These are phyloP conservation scores for Tuber calosporum DNA, from an alignment of 495 filamentous ascomycete genomes.

Conservation along the genomic window DNA sequence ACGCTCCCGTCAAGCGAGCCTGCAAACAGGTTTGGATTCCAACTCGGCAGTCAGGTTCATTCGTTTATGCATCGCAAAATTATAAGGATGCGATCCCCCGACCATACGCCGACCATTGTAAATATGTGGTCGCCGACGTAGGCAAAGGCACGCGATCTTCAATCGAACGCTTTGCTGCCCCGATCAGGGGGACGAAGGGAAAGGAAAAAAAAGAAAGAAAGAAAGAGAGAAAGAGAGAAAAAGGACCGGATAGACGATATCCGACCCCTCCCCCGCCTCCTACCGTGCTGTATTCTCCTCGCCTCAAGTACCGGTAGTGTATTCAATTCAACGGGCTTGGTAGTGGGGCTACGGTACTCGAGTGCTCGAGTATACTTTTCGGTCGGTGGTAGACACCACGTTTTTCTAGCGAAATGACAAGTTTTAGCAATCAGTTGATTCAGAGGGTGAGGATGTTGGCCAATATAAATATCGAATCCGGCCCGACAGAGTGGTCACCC, in stretches of 20 bases:
- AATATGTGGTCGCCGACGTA: conserved; percentile 4
- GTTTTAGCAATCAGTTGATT: neutral
- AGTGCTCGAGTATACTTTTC: too few species aligned
- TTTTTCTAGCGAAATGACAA: conserved; percentile 1
- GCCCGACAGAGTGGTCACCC: conserved; percentile 19
- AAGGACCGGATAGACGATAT: neutral
- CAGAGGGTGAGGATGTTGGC: conserved; percentile 8
- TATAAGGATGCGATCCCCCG: conserved; percentile 1
- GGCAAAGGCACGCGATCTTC: neutral
- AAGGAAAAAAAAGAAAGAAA: neutral
- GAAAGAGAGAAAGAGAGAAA: too few species aligned
- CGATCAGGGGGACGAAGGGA: neutral
- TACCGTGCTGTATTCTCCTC: too few species aligned
- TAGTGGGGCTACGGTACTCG: neutral
- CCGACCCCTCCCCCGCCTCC: neutral
- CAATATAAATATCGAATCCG: conserved; percentile 23
- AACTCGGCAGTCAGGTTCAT: neutral
- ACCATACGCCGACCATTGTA: neutral
- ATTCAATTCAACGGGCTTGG: conserved; percentile 6
- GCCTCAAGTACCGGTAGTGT: conserved; percentile 1
- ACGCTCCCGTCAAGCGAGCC: conserved; percentile 3
- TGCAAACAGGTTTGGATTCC: conserved; percentile 1
- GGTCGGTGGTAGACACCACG: conserved; percentile 1
- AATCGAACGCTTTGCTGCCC: conserved; percentile 2
- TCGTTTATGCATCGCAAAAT: neutral